Evolutionary conservation across 345 rosid genomes (phyloP).

Genomic region (Hibiscus syriacus): DNA sequence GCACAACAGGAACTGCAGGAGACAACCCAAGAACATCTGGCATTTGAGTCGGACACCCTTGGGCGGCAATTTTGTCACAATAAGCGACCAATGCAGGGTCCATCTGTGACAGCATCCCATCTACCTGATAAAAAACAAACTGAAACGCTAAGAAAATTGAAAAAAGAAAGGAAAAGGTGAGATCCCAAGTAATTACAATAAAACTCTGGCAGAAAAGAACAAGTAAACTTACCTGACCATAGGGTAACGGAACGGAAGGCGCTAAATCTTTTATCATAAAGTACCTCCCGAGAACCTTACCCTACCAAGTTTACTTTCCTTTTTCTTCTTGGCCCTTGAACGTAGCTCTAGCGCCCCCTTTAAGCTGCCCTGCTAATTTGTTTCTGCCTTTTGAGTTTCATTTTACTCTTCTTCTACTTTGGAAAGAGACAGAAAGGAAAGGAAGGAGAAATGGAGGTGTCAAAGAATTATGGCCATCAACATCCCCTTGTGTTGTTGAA

Average conservation of each 20-base stretch:
- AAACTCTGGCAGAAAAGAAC: not conserved
- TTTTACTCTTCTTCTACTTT: no score
- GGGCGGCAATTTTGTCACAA: slow-evolving; percentile 80
- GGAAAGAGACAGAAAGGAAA: no score
- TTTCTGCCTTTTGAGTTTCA: no score
- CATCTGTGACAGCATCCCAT: slow-evolving; percentile 95
- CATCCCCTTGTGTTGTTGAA: no score
- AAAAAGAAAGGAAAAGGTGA: not conserved
- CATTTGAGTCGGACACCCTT: slow-evolving; percentile 80
- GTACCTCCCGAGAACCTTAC: no score
- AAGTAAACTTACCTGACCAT: slow-evolving; percentile 64
- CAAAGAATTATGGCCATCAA: no score
- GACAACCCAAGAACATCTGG: slow-evolving; percentile 71
- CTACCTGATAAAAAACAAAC: slow-evolving; percentile 43
- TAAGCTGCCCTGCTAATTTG: no score
- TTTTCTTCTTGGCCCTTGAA: no score
- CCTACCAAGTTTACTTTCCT: no score
- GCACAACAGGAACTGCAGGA: slow-evolving; percentile 60
- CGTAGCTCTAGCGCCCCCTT: no score
- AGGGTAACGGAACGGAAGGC: slow-evolving; percentile 96
- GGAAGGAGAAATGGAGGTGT: no score
- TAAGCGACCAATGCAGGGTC: slow-evolving; percentile 80
- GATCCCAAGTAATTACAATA: not conserved
- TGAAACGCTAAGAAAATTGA: not conserved
- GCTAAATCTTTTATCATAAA: slow-evolving; percentile 81